Percentiles rank a stretch among this genome's conserved stretches.
phyloP scores from a whole-genome alignment of 2,329 filamentous ascomycete species.

The Penicillium italicum region DNA sequence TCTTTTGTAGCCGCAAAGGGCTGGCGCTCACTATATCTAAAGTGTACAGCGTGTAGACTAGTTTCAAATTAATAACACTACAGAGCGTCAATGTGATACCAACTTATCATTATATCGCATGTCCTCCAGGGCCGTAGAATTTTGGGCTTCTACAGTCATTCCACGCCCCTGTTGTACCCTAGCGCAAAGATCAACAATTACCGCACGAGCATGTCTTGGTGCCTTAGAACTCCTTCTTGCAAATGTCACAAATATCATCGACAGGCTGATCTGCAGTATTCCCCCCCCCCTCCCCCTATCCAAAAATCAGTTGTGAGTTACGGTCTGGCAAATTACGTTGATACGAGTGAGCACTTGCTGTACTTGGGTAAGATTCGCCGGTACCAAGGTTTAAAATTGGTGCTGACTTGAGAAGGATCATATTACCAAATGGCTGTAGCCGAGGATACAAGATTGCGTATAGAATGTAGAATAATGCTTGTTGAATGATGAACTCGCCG shows the following conservation, averaged over 20 bases:
- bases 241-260: background rate
- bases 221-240: background rate
- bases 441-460: accelerated
- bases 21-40: background rate
- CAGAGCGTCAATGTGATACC: background rate
- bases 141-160: background rate
- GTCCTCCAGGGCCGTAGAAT: background rate
- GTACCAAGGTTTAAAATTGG: background rate
- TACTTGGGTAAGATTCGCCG: background rate
- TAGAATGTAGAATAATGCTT: background rate
- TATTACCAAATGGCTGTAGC: background rate
- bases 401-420: background rate
- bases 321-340: background rate
- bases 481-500: background rate
- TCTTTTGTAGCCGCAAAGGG: no score
- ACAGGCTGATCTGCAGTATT: background rate
- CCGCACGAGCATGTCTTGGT: background rate
- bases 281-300: background rate
- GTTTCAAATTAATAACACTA: background rate
- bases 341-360: background rate
- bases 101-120: background rate
- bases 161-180: background rate
- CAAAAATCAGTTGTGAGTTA: background rate
- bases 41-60: background rate
- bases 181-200: background rate